Base-by-base conservation (phyloP, 306 rosid genomes). In the Cicer yamashitae region DNA sequence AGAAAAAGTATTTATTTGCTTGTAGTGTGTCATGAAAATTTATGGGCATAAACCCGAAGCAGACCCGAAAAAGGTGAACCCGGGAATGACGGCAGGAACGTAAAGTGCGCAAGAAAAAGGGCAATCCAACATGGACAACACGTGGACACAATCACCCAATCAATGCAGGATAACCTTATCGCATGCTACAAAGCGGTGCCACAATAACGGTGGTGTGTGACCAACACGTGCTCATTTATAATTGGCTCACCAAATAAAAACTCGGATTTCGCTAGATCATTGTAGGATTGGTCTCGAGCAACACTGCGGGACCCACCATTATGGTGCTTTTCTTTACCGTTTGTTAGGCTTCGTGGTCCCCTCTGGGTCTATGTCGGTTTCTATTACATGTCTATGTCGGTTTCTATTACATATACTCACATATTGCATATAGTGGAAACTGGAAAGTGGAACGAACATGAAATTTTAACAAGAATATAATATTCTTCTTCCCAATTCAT, bases 161-260 rank as follows among this genome's bases (percentile, higher is more conserved):
- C 48, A 76, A 56, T 38, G 46, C 13, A 84, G 40, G 93, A 89
- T 89, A 86, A 82, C 86, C 67, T 86, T 84, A 89, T 89, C 90
- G 57, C 57, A 63, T 50, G 68, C 74, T 9, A 15, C 71, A 81
- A 71, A 73, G 68, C 50, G 54, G 59, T 58, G 10, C 13, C 25
- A 0, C 17, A 39, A 22, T 67, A 39, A 22, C 70, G 51, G 43
- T 64, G 58, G 8, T 60, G 71, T 14, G 37, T 71, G 30, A 2
- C 0, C 0, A 0, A 6, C 87, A 82, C 83, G 87, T 79, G 89
- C 75, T 70, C 0, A 0, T 0, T 0, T 8, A 5, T 52, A 4
- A 46, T 64, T 74, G 40, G 30, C 0, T 4, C 7, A 7, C 2
- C 0, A 2, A 10, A 5, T 4, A 41, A 3, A 18, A 6, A 59